phyloP scores from a whole-genome alignment of 202 grass and related monocot species.

The Musa balbisiana region DNA sequence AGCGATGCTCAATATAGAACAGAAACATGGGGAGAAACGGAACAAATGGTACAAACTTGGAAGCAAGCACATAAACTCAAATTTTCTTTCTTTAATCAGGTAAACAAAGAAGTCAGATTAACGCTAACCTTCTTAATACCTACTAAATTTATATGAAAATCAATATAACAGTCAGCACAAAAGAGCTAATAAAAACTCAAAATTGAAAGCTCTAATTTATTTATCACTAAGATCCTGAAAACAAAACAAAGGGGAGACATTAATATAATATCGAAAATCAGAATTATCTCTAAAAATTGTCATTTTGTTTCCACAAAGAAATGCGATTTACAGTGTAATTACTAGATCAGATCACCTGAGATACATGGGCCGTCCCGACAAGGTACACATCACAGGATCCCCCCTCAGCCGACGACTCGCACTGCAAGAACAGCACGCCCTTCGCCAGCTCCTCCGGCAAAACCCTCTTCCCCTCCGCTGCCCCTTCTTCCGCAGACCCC shows the following conservation, averaged over 20 bases:
- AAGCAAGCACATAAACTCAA: neutral
- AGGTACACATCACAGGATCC: constrained; percentile 69
- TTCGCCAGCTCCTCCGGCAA: constrained; percentile 64
- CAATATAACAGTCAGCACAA: too few relatives aligned
- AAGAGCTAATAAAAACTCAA: too few relatives aligned
- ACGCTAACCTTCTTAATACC: too few relatives aligned
- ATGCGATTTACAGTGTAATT: neutral
- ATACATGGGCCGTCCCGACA: constrained; percentile 88
- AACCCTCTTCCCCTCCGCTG: constrained; percentile 18
- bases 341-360: constrained; percentile 46
- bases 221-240: too few relatives aligned
- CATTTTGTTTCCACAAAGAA: too few relatives aligned
- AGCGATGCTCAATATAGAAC: too few relatives aligned
- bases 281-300: neutral
- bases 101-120: too few relatives aligned
- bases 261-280: neutral
- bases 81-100: neutral
- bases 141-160: too few relatives aligned
- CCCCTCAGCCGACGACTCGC: constrained; percentile 49
- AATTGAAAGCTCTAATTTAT: too few relatives aligned
- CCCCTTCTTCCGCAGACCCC: neutral
- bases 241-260: too few relatives aligned
- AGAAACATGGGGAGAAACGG: too few relatives aligned
- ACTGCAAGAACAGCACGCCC: constrained; percentile 59
- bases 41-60: neutral